These are phyloP conservation scores for Paramecium sonneborni DNA, from an alignment of 73 alveolate species.

Conservation along the genomic window DNA sequence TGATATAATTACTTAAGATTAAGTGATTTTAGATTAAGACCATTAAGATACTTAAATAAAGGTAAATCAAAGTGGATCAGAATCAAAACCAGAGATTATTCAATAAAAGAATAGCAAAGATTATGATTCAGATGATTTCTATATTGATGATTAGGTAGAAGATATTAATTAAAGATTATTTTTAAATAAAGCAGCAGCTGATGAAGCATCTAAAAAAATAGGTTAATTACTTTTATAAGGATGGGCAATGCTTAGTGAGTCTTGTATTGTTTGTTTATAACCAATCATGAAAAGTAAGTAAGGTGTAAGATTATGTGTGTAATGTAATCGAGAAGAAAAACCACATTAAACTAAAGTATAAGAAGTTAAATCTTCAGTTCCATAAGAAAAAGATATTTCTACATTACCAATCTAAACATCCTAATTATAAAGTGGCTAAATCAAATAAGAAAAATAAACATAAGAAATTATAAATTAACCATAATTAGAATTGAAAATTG, in stretches of 20 bases:
- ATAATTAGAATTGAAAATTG: neutral
- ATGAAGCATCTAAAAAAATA: slow-evolving; percentile 45
- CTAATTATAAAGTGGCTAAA: neutral
- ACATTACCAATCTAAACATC: neutral
- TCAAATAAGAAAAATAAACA: neutral
- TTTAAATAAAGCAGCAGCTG: neutral
- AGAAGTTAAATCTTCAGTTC: neutral
- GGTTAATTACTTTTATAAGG: slow-evolving; percentile 25
- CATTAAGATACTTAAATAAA: neutral
- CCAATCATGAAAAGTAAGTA: slow-evolving; percentile 26
- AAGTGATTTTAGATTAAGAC: slow-evolving; percentile 27
- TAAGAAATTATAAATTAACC: neutral
- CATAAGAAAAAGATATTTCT: neutral
- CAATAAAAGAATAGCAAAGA: neutral
- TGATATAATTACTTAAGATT: neutral
- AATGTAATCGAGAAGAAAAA: slow-evolving; percentile 32
- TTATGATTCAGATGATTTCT: slow-evolving; percentile 12
- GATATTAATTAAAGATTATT: neutral
- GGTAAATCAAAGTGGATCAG: neutral
- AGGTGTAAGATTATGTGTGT: slow-evolving; percentile 35
- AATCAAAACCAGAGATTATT: slow-evolving; percentile 22
- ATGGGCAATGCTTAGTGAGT: slow-evolving; percentile 17
- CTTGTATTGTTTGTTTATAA: neutral
- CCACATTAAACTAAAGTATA: neutral
- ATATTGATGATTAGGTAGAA: neutral